Base-by-base conservation (phyloP, 1,284 basidiomycete genomes). In the Cutaneotrichosporon sp. region DNA sequence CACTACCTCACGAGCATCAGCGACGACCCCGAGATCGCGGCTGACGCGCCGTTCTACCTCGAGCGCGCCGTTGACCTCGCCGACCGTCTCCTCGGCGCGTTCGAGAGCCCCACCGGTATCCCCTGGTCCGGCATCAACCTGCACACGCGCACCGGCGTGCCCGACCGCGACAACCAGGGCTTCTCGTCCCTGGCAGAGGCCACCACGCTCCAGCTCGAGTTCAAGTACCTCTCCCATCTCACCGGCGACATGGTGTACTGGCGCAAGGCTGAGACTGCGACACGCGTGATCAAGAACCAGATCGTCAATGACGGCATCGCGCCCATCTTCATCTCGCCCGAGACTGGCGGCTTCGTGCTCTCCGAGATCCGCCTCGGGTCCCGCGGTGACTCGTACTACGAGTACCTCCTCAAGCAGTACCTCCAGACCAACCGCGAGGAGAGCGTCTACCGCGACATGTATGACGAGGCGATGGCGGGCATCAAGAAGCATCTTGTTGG, bases 381-480 rank as follows among this genome's bases (percentile, higher is more conserved):
- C 18, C 85, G 95, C 31, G 95, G 90, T 22, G 95, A 98, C 79
- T 95, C 92, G 5, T 97, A 89, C 81, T 98, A 97, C 76, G 95
- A 97, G 78, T 95, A 95, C 73, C 82, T 97, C 29, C 72, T 93
- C 86, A 93, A 93, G 71, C 82, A 83, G 69, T 84, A 78, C 69
- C 71, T 84, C 0, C 83, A 83, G 69, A 84, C 83, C 1, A 87
- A 89, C 73, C 82, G 85, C 50, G 86, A 87, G 25, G 94, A 98
- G 78, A 72, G 77, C 0, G 86, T 92, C 2, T 98, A 97, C 77
- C 86, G 85, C 31, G 83, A 89, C 86, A 92, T 95, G 89, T 97
- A 95, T 78, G 86, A 89, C 67, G 84, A 87, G 55, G 87, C 92
- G 0, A 90, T 97, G 85, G 81, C 83, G 27, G 91, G 88, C 1